Conservation (phyloP, 192 early-diverging fungal genomes). For the Globomyces pollinis-pini region DNA sequence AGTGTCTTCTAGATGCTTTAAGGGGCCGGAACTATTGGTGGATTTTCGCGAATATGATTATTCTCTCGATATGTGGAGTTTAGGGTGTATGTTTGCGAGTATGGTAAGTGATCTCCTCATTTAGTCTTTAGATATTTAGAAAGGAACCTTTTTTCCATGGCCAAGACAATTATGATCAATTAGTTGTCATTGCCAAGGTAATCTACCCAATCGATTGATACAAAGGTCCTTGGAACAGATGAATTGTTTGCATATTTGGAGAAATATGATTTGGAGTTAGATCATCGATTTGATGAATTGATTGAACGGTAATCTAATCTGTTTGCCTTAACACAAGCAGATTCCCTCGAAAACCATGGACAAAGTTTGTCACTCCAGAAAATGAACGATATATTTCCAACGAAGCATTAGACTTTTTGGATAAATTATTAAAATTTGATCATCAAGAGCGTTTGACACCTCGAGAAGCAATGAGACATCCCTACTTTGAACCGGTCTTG, state of each 20-base stretch:
- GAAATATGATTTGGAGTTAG: constrained; percentile 91
- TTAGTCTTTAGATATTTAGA: constrained; percentile 70
- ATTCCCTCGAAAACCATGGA: constrained; percentile 84
- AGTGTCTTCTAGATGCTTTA: constrained; percentile 98
- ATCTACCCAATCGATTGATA: too few relatives aligned
- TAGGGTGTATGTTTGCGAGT: constrained; percentile 99
- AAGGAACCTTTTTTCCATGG: constrained; percentile 99
- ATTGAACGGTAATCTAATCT: constrained; percentile 60
- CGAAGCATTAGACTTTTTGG: constrained; percentile 84
- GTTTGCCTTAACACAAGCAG: too few relatives aligned
- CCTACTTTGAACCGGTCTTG: constrained; percentile 74
- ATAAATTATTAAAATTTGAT: constrained; percentile 85
- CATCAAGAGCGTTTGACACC: constrained; percentile 85
- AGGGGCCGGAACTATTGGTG: constrained; percentile 95
- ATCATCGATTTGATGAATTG: constrained; percentile 84
- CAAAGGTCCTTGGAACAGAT: constrained; percentile 94
- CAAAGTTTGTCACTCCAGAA: constrained; percentile 72
- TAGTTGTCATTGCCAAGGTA: constrained; percentile 97
- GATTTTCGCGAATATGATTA: constrained; percentile 99
- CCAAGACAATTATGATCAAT: constrained; percentile 97
- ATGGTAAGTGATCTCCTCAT: constrained; percentile 58
- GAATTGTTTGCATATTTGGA: constrained; percentile 85
- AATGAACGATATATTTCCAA: constrained; percentile 75
- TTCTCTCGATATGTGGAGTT: constrained; percentile 98
- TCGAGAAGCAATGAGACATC: constrained; percentile 82